Evolutionary conservation across 495 filamentous ascomycete species (phyloP).

Genomic region (Entonaema liquescens): DNA sequence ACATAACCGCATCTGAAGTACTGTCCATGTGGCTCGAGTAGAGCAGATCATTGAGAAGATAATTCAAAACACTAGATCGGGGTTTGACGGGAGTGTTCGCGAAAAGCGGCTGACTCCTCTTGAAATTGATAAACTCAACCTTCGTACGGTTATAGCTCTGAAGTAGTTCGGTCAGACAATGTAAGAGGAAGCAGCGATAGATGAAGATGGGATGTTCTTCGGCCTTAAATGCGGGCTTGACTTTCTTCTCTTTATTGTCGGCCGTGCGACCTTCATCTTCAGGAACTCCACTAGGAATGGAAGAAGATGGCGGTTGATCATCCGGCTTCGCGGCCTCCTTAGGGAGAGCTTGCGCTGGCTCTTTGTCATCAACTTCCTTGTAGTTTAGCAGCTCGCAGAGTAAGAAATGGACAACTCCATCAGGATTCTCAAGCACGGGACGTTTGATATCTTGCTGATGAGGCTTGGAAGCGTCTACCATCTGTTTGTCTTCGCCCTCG

Average conservation of each 20-base stretch:
- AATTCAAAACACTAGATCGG: conserved; percentile 90
- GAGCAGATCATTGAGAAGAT: conserved; percentile 86
- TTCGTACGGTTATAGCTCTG: conserved; percentile 93
- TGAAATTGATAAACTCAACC: conserved; percentile 99
- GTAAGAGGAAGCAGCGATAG: conserved; percentile 93
- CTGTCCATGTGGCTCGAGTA: conserved; percentile 75
- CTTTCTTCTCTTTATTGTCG: conserved; percentile 68
- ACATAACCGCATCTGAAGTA: conserved; percentile 73
- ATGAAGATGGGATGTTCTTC: conserved; percentile 96
- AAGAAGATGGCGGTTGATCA: conserved; percentile 47
- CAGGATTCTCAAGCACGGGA: conserved; percentile 89
- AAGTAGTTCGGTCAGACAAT: conserved; percentile 92
- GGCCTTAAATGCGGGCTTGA: conserved; percentile 85
- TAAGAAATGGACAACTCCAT: conserved; percentile 95
- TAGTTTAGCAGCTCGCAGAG: conserved; percentile 94
- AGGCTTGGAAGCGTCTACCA: conserved; percentile 67
- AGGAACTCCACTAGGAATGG: conserved; percentile 31
- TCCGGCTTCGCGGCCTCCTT: conserved; percentile 60
- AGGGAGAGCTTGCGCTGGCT: conserved; percentile 54
- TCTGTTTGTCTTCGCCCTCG: conserved; percentile 61
- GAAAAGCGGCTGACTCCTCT: conserved; percentile 79
- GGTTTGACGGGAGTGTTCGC: conserved; percentile 92
- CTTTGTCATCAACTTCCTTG: conserved; percentile 87
- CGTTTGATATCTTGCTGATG: conserved; percentile 72
- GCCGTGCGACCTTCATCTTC: conserved; percentile 38